Conservation (phyloP, 331 rosid genomes). For the Spiraea crenata region DNA sequence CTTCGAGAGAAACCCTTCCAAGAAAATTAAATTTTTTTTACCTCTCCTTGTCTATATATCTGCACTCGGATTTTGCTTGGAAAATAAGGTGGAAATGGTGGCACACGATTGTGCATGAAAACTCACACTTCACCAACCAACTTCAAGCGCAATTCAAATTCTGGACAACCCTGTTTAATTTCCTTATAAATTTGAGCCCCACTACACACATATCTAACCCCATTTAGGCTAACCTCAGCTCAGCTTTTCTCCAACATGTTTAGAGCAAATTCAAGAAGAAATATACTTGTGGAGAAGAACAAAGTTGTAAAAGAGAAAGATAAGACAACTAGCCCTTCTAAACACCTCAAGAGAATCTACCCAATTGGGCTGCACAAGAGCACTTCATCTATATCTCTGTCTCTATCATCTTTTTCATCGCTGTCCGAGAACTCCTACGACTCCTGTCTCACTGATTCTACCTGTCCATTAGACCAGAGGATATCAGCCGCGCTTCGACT, state of each 20-base stretch:
- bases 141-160: not conserved
- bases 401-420: conserved; percentile 75
- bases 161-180: not conserved
- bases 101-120: conserved; percentile 60
- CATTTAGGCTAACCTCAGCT: conserved; percentile 17
- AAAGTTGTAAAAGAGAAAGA: conserved; percentile 55
- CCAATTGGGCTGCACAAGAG: conserved; percentile 92
- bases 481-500: conserved; percentile 72
- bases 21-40: not conserved
- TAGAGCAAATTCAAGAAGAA: conserved; percentile 55
- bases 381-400: conserved; percentile 68
- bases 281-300: conserved; percentile 51
- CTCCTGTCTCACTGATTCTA: conserved; percentile 65
- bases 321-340: conserved; percentile 48
- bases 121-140: conserved; percentile 76
- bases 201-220: conserved; percentile 13
- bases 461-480: conserved; percentile 66
- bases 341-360: conserved; percentile 76
- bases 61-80: conserved; percentile 57
- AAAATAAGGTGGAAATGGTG: conserved; percentile 47
- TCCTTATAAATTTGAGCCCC: conserved; percentile 40
- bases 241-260: conserved; percentile 41
- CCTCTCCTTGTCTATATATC: conserved; percentile 7
- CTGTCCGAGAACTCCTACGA: conserved; percentile 90
- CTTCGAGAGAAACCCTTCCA: conserved; percentile 14